phyloP scores from a whole-genome alignment of 1,284 basidiomycete genomes.

The Malassezia psittaci region DNA sequence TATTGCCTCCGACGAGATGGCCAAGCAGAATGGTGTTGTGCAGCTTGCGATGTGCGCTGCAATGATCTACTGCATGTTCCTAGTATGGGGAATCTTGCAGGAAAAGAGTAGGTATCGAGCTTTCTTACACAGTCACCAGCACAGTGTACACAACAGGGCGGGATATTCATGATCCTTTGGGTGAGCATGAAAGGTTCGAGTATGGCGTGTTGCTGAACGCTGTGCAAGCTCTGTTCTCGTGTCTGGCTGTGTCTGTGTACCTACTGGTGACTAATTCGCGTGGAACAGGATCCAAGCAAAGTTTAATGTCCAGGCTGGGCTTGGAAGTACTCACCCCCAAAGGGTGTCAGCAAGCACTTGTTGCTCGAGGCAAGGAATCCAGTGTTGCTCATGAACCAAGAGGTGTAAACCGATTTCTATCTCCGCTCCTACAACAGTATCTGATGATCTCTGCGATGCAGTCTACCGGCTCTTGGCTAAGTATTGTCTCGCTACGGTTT shows the following conservation, averaged over 20 bases:
- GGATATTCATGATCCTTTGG: constrained; percentile 25
- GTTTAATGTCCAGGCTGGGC: constrained; percentile 20
- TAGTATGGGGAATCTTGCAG: constrained; percentile 46
- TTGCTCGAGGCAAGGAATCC: constrained; percentile 4
- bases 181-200: constrained; percentile 55
- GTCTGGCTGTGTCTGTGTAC: constrained; percentile 67
- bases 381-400: neutral
- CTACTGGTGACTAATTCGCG: constrained; percentile 54
- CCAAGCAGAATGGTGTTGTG: constrained; percentile 13
- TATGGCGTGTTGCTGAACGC: constrained; percentile 79
- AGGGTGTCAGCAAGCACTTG: constrained; percentile 16
- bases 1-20: neutral
- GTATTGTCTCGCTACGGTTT: constrained; percentile 83
- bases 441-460: constrained; percentile 61
- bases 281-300: neutral
- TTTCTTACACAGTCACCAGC: constrained; percentile 27
- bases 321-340: constrained; percentile 29
- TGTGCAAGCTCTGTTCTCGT: constrained; percentile 71
- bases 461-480: constrained; percentile 82
- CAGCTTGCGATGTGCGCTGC: constrained; percentile 36
- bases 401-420: constrained; percentile 48
- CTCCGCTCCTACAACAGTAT: constrained; percentile 52
- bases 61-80: constrained; percentile 43
- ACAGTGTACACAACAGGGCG: constrained; percentile 29
- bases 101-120: constrained; percentile 26